These are phyloP conservation scores for Cercospora sp. DNA, from an alignment of 2,329 filamentous ascomycete species.

Conservation along the genomic window DNA sequence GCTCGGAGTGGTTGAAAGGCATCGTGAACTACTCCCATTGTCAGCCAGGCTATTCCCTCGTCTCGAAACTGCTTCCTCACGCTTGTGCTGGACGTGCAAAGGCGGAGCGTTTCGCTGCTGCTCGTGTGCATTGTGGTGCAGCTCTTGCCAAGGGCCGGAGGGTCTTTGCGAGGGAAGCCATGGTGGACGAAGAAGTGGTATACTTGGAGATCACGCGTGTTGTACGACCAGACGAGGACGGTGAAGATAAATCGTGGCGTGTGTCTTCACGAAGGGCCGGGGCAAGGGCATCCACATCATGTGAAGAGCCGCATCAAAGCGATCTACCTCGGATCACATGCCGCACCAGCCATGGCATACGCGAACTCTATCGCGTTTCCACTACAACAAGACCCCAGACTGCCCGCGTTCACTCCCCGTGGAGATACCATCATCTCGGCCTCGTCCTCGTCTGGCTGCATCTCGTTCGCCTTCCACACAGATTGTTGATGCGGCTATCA, in stretches of 20 bases:
- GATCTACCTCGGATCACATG: slow-evolving; percentile 6
- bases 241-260: slow-evolving; percentile 6
- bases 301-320: slow-evolving; percentile 6
- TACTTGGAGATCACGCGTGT: background rate
- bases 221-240: background rate
- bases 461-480: background rate
- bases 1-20: slow-evolving; percentile 45
- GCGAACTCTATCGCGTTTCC: background rate
- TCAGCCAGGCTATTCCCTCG: background rate
- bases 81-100: slow-evolving; percentile 23
- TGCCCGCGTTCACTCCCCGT: background rate
- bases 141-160: slow-evolving; percentile 39
- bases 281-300: background rate
- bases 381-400: background rate
- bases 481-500: background rate
- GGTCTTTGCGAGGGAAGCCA: slow-evolving; percentile 37
- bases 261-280: background rate
- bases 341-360: background rate
- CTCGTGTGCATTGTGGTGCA: slow-evolving; percentile 27
- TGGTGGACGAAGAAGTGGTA: slow-evolving; percentile 15
- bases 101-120: slow-evolving; percentile 21
- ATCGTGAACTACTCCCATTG: slow-evolving; percentile 35
- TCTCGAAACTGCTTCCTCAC: slow-evolving; percentile 9
- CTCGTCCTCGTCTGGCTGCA: too few species aligned
- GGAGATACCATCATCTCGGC: background rate